phyloP scores from a whole-genome alignment of 108 stramenopile species.

The Skeletonema potamos region DNA sequence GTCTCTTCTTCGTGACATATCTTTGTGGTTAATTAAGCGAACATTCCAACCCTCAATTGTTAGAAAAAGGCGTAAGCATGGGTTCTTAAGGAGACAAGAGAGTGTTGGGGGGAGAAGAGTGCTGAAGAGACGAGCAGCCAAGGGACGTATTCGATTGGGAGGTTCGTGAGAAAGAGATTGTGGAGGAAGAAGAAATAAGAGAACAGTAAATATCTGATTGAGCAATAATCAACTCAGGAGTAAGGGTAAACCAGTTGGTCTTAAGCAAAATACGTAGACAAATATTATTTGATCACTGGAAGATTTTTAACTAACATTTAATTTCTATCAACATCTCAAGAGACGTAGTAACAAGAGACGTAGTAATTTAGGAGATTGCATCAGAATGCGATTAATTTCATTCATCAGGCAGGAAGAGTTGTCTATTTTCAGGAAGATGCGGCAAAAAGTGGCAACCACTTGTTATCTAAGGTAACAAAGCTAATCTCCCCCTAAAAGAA shows the following conservation, averaged over 20 bases:
- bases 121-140: conserved; percentile 59
- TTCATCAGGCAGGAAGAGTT: background rate
- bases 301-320: background rate
- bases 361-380: background rate
- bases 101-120: conserved; percentile 75
- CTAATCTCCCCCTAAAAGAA: background rate
- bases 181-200: background rate
- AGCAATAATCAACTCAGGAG: background rate
- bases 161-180: conserved; percentile 35
- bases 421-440: background rate
- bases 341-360: background rate
- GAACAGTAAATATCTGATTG: background rate
- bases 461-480: background rate
- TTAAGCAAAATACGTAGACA: background rate
- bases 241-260: background rate
- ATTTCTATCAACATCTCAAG: background rate
- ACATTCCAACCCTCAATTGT: conserved; percentile 89
- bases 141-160: conserved; percentile 76
- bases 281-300: background rate
- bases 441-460: background rate
- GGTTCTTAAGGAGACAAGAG: conserved; percentile 67
- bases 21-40: conserved; percentile 71
- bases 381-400: background rate
- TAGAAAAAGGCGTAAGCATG: conserved; percentile 83
- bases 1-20: conserved; percentile 33